A percentile compares a stretch with the other conserved stretches of the same genome.
Conservation (phyloP, 805 yeast species). For the Ogataea parapolymorpha region DNA sequence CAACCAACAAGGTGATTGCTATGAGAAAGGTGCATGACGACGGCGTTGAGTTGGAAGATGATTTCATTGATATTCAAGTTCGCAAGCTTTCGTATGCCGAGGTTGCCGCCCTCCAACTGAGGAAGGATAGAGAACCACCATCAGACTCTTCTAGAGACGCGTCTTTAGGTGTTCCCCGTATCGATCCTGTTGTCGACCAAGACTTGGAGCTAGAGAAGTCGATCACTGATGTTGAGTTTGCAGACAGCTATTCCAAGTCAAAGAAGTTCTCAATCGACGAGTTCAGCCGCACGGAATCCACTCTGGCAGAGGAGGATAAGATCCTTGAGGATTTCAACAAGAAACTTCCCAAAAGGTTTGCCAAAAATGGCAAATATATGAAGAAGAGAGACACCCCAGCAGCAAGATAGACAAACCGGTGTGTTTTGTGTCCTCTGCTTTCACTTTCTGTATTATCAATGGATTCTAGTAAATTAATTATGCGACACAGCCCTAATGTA, state of each 20-base stretch:
- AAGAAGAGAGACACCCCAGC: slow-evolving; percentile 12
- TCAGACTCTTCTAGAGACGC: slow-evolving; percentile 2
- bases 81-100: slow-evolving; percentile 53
- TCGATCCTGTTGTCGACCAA: slow-evolving; percentile 27
- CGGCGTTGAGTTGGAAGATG: slow-evolving; percentile 21
- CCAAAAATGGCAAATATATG: slow-evolving; percentile 18
- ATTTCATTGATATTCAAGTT: slow-evolving; percentile 43
- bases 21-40: slow-evolving; percentile 28
- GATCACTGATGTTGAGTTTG: slow-evolving; percentile 32
- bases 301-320: slow-evolving; percentile 2
- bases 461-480: not conserved
- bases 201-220: slow-evolving; percentile 31
- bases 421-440: not conserved
- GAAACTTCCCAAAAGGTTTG: slow-evolving; percentile 18
- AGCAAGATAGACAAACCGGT: not conserved
- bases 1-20: slow-evolving; percentile 30
- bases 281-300: not conserved
- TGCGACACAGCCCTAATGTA: slow-evolving; percentile 6
- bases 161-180: not conserved
- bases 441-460: slow-evolving; percentile 8
- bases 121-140: not conserved
- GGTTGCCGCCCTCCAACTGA: slow-evolving; percentile 38
- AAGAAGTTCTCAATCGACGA: slow-evolving; percentile 12
- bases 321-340: slow-evolving; percentile 6
- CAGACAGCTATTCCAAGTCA: slow-evolving; percentile 18